Conservation (phyloP, 2,329 filamentous ascomycete genomes). For the Cladosporium sp. region DNA sequence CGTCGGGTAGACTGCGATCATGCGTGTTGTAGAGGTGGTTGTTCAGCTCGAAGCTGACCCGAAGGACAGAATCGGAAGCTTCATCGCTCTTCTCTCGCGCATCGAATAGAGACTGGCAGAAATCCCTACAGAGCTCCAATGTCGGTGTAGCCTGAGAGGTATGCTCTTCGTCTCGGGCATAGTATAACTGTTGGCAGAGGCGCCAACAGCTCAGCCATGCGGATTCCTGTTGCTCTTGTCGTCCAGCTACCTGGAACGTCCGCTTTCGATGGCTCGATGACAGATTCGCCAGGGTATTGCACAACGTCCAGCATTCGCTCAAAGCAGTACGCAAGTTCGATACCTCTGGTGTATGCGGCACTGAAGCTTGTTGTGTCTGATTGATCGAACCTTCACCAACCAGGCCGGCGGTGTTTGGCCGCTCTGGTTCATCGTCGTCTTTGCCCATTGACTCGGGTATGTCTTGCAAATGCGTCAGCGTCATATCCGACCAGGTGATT, state of each 20-base stretch:
- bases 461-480: slow-evolving; percentile 25
- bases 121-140: slow-evolving; percentile 82
- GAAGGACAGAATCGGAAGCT: slow-evolving; percentile 75
- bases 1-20: slow-evolving; percentile 75
- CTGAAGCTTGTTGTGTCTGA: slow-evolving; percentile 48
- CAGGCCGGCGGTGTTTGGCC: slow-evolving; percentile 31
- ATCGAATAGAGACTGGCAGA: slow-evolving; percentile 89
- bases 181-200: slow-evolving; percentile 83
- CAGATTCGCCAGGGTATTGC: slow-evolving; percentile 81
- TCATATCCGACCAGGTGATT: neutral
- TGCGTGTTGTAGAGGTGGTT: slow-evolving; percentile 94
- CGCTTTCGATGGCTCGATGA: slow-evolving; percentile 79
- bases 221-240: slow-evolving; percentile 74
- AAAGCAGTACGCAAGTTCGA: slow-evolving; percentile 69
- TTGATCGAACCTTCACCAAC: slow-evolving; percentile 38
- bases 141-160: slow-evolving; percentile 68
- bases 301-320: slow-evolving; percentile 88
- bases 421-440: slow-evolving; percentile 32
- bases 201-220: slow-evolving; percentile 96
- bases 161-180: slow-evolving; percentile 68
- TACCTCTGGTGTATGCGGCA: slow-evolving; percentile 57
- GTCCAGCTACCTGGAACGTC: slow-evolving; percentile 70
- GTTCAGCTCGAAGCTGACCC: slow-evolving; percentile 92
- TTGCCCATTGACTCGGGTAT: slow-evolving; percentile 44
- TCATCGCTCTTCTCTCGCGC: slow-evolving; percentile 75